These are phyloP conservation scores for Pseudogymnoascus sp. DNA, from an alignment of 2,329 filamentous ascomycete genomes.

Conservation along the genomic window DNA sequence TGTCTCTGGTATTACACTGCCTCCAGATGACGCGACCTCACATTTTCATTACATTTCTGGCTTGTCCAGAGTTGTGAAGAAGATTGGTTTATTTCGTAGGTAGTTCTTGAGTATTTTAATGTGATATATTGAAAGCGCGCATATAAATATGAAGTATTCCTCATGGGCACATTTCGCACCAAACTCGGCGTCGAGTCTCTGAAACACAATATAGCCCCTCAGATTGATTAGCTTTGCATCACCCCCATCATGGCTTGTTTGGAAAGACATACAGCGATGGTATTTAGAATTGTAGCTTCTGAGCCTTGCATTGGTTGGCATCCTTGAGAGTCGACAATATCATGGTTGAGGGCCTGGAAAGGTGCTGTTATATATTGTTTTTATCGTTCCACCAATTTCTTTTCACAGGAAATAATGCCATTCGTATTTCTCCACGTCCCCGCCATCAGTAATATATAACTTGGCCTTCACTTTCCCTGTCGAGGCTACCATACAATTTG, in stretches of 20 bases:
- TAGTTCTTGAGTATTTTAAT: not conserved
- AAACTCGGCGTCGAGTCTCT: not conserved
- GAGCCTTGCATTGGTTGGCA: slow-evolving; percentile 4
- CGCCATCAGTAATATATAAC: not conserved
- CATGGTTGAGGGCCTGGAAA: not conserved
- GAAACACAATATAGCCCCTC: not conserved
- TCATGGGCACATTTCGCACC: not conserved
- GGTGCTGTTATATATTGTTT: not conserved
- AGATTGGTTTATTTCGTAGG: slow-evolving; percentile 32
- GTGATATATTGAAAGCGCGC: not conserved
- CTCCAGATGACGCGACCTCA: slow-evolving; percentile 61
- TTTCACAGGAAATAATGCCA: not conserved
- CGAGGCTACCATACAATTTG: not conserved
- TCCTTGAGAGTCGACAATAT: not conserved
- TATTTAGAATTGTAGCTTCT: slow-evolving; percentile 17
- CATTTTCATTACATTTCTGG: slow-evolving; percentile 52
- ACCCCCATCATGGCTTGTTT: not conserved
- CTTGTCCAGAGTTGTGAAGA: slow-evolving; percentile 50
- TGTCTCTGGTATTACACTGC: slow-evolving; percentile 74
- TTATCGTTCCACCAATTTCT: not conserved
- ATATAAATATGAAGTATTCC: not conserved
- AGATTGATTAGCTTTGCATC: not conserved
- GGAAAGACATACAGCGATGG: slow-evolving; percentile 15
- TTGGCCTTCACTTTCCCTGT: not conserved
- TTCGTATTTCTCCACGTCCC: not conserved